Base-by-base conservation (phyloP, 169 alveolate genomes). In the Prorocentrum cordatum region DNA sequence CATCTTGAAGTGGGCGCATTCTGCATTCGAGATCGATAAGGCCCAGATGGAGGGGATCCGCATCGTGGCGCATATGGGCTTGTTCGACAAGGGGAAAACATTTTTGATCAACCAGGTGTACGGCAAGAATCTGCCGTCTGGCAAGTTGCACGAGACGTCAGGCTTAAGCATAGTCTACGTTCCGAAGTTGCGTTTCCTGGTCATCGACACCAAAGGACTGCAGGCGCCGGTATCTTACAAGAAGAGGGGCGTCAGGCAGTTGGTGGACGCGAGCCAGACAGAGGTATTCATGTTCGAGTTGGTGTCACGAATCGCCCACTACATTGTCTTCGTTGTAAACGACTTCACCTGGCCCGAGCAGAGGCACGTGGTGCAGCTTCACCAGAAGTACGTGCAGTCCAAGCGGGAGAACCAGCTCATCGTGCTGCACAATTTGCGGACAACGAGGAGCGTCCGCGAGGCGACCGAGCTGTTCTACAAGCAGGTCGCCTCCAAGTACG, bases 71-170 rank as follows among this genome's bases (percentile, higher is more conserved):
- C 50, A 45, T 32, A 68, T 72, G 6, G 84, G 84, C n/a, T 10
- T 72, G 18, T 72, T 72, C 24, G 84, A 72, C 84, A 72, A 72
- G 50, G 84, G 84, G 32, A 72, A 72, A 33, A 72, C 83, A 6
- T 72, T 31, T 32, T 31, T 72, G 47, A 72, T 24, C 47, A 72
- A 72, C 83, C 42, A 45, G 27, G 45, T 72, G 22, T 45, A 45
- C 3, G 50, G 50, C 7, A 32, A 12, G 26, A 72, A 16, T 16
- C 31, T 72, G n/a, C 83, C 83, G 24, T 24, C 35, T 4, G 83
- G 83, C 18, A 72, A 72, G 83, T 26, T 45, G n/a, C 32, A 35
- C 83, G 9, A 66, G 5, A 72, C 83, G 12, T 29, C 22, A 50
- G 83, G 83, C 35, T 4, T 72, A 45, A 72, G 83, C 83, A 45